phyloP scores from a whole-genome alignment of 108 stramenopile species.

The Pseudonitzschia delicatissima region DNA sequence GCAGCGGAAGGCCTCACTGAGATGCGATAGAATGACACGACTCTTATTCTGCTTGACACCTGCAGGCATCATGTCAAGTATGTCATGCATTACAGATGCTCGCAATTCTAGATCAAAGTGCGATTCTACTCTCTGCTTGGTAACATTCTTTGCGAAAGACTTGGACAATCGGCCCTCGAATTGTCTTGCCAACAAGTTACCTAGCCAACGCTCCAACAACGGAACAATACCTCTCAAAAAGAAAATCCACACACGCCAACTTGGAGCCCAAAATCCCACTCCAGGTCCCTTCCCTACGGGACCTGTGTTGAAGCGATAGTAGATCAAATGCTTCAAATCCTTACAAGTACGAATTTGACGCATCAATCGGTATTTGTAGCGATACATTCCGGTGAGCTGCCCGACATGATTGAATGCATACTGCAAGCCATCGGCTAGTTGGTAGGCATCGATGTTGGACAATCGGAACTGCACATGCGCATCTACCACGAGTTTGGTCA shows the following conservation, averaged over 20 bases:
- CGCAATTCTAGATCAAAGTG: constrained; percentile 99
- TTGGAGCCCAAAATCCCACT: constrained; percentile 98
- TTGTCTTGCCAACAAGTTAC: constrained; percentile 97
- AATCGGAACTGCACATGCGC: constrained; percentile 98
- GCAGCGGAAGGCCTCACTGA: constrained; percentile 97
- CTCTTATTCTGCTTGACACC: constrained; percentile 99
- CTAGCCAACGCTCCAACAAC: constrained; percentile 96
- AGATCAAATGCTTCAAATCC: constrained; percentile 99
- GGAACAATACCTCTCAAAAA: constrained; percentile 98
- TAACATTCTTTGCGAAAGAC: constrained; percentile 96
- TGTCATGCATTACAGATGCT: constrained; percentile 99
- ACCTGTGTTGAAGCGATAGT: constrained; percentile 99
- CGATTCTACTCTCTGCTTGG: constrained; percentile 98
- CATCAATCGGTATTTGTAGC: constrained; percentile 99
- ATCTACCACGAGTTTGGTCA: constrained; percentile 99
- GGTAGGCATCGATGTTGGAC: constrained; percentile 98
- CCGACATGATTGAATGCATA: constrained; percentile 99
- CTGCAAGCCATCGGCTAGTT: constrained; percentile 98
- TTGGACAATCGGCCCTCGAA: constrained; percentile 98
- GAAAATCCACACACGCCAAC: constrained; percentile 99
- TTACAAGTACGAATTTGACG: constrained; percentile 98
- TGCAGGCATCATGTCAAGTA: constrained; percentile 99
- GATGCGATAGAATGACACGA: constrained; percentile 94
- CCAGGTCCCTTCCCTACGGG: constrained; percentile 99
- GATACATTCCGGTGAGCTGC: constrained; percentile 99